Conservation (phyloP, 805 yeast genomes). For the Myxozyma geophila region DNA sequence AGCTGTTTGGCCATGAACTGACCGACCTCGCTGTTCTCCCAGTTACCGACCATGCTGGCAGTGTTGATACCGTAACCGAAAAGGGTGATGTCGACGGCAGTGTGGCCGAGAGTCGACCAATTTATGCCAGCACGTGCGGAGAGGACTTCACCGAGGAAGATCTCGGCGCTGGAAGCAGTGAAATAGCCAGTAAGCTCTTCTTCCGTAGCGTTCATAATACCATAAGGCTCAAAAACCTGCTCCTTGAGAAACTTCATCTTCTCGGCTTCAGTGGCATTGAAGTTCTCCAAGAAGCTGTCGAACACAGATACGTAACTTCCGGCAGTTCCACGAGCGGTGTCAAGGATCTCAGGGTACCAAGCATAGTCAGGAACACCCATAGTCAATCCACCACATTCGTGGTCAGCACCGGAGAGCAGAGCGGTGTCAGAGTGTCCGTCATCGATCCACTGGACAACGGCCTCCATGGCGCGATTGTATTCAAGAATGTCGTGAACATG, state of each 20-base stretch:
- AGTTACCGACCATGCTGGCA: conserved; percentile 69
- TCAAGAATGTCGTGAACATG: conserved; percentile 91
- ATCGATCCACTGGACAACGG: conserved; percentile 73
- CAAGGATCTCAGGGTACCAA: conserved; percentile 82
- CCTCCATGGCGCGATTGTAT: conserved; percentile 77
- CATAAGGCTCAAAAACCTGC: conserved; percentile 65
- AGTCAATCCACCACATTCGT: conserved; percentile 95
- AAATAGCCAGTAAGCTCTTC: conserved; percentile 59
- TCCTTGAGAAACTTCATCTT: conserved; percentile 4
- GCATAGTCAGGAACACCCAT: conserved; percentile 86
- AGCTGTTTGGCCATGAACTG: conserved; percentile 63
- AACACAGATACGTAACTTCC: conserved; percentile 53
- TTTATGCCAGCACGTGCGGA: conserved; percentile 86
- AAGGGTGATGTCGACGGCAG: conserved; percentile 93
- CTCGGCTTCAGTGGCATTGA: conserved; percentile 17
- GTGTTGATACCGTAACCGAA: conserved; percentile 74
- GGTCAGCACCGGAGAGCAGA: conserved; percentile 84
- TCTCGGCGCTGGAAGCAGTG: conserved; percentile 43
- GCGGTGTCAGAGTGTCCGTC: conserved; percentile 70
- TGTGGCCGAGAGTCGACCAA: conserved; percentile 97
- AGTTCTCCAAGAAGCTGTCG: conserved; percentile 34
- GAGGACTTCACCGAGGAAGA: conserved; percentile 66
- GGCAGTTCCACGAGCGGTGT: conserved; percentile 74
- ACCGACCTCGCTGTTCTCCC: conserved; percentile 87
- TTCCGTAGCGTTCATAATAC: conserved; percentile 60